Evolutionary conservation across 139 green algal species (phyloP).

Genomic region (Asterochloris sp.): DNA sequence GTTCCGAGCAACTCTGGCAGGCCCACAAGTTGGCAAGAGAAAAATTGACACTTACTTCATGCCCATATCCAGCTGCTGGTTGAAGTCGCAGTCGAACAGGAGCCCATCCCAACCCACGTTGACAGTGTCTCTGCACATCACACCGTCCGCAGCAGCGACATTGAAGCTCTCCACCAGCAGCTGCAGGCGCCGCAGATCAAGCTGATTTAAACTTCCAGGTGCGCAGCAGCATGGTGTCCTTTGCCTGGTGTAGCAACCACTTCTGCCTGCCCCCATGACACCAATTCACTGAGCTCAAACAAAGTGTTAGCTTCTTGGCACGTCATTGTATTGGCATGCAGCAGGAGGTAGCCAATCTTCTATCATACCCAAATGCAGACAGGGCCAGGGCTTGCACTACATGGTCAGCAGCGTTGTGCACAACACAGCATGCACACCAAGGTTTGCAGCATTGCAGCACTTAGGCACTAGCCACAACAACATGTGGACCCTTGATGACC

Average conservation of each 20-base stretch:
- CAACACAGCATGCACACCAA: too few species aligned
- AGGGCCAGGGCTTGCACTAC: neutral
- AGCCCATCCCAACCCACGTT: conserved; percentile 86
- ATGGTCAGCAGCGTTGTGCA: neutral
- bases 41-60: conserved; percentile 12
- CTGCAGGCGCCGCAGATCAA: neutral
- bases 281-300: neutral
- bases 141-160: conserved; percentile 53
- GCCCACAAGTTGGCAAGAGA: neutral
- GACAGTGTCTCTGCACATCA: conserved; percentile 82
- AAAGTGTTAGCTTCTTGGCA: neutral
- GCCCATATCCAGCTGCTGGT: conserved; percentile 92
- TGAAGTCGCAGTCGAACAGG: conserved; percentile 98
- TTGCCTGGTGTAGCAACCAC: neutral
- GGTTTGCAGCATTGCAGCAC: too few species aligned
- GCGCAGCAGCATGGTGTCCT: neutral
- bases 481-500: neutral
- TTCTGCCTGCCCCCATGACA: neutral
- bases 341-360: neutral
- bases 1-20: neutral
- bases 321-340: neutral
- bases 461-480: neutral
- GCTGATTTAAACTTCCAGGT: too few species aligned
- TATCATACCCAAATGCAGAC: neutral
- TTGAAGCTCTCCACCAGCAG: conserved; percentile 90